Evolutionary conservation across 1,284 basidiomycete genomes (phyloP), one percentile per base, ranked within the genome.

Genomic region (Cerrena zonata): DNA sequence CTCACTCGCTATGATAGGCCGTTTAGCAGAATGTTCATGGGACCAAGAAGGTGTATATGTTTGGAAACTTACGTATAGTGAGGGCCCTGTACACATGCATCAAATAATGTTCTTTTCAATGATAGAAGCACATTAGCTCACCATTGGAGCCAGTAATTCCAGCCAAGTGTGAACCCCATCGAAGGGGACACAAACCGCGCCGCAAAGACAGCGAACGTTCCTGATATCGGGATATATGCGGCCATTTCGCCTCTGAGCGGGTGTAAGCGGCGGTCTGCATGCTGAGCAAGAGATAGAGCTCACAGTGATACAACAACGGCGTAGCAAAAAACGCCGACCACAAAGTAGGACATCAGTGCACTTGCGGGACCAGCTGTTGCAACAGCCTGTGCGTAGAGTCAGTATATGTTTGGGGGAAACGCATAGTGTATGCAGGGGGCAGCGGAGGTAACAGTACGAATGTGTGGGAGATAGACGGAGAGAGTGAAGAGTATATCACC

Each of bases 141-240:
- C 73, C 78, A 78, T 58, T 77, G 75, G n/a, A 78, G 59, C 73
- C 75, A 79, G 54, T 79, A 77, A 60, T 74, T 77, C 75, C 76
- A 73, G 0, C 72, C 76, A 11, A 66, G 53, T 1, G 64, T 65
- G 49, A 66, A 66, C 4, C 64, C 64, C 18, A 66, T 52, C 2
- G 64, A 57, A 21, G 63, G 62, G 12, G 62, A 63, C 25, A 64
- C 58, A 49, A 66, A 66, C 2, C 53, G 56, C 12, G 58, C 58
- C 46, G 76, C 76, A 48, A 78, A 79, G 21, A 67, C 61, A 5
- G 77, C 72, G 56, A 80, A 80, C 7, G 76, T 73, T 13, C 77
- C 78, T 5, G 77, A 75, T 19, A 80, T 72, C 22, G 77, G 78
- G 44, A 61, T 77, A 38, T 77, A 64, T 5, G 77, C 73, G 27